Conservation (phyloP, 352 stramenopile species). For the Phytophthora vignae region DNA sequence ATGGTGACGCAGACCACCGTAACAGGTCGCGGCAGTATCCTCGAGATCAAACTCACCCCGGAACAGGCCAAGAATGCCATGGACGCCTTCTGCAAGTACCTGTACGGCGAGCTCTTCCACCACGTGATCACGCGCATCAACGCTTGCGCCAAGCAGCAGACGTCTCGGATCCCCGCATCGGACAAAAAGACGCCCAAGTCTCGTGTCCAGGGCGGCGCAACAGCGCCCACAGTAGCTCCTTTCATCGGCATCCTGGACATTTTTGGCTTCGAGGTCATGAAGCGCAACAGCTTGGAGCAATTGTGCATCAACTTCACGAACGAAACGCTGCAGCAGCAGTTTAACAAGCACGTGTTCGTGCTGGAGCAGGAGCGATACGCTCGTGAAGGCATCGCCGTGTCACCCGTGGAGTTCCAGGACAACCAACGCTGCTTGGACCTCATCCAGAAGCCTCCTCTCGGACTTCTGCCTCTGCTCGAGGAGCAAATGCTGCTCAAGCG, state of each 20-base stretch:
- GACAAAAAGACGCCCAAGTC: slow-evolving; percentile 33
- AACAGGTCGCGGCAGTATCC: slow-evolving; percentile 73
- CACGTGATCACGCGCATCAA: slow-evolving; percentile 85
- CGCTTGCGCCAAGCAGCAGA: slow-evolving; percentile 69
- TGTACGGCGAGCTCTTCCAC: slow-evolving; percentile 85
- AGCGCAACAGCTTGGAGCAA: slow-evolving; percentile 90
- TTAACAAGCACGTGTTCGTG: slow-evolving; percentile 91
- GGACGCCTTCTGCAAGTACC: slow-evolving; percentile 87
- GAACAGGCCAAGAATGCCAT: slow-evolving; percentile 84
- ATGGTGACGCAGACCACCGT: slow-evolving; percentile 88
- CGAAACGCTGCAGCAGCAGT: slow-evolving; percentile 91
- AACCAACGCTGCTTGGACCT: slow-evolving; percentile 83
- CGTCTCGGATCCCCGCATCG: slow-evolving; percentile 22
- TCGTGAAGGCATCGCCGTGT: slow-evolving; percentile 75
- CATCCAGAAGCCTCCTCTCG: slow-evolving; percentile 83
- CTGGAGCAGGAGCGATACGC: slow-evolving; percentile 86
- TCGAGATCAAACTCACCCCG: slow-evolving; percentile 76
- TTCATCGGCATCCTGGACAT: slow-evolving; percentile 93
- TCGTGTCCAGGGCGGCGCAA: slow-evolving; percentile 17
- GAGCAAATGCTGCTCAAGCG: slow-evolving; percentile 90
- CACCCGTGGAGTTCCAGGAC: slow-evolving; percentile 85
- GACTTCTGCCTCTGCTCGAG: slow-evolving; percentile 85
- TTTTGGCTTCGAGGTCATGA: slow-evolving; percentile 92
- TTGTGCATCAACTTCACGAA: slow-evolving; percentile 94
- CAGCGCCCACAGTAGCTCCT: slow-evolving; percentile 14